Conservation (phyloP, 2,329 filamentous ascomycete genomes). For the Dryadomyces sulphureus region DNA sequence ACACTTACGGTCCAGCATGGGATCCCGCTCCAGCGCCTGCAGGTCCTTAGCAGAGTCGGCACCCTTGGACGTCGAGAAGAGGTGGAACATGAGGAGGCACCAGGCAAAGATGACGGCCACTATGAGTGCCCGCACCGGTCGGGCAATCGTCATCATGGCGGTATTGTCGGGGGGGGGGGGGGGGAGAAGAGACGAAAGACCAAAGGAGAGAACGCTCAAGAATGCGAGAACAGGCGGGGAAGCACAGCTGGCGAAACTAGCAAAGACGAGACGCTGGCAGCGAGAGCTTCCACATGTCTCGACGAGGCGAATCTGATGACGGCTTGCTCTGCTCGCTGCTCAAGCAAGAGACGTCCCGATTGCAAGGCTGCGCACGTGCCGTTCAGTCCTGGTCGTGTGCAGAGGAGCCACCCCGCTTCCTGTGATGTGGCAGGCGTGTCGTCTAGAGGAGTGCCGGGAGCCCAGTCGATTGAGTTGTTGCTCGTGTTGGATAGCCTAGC, state of each 20-base stretch:
- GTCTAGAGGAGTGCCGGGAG: too few relatives aligned
- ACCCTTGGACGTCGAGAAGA: slow-evolving; percentile 44
- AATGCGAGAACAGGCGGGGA: background rate
- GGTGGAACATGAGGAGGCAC: slow-evolving; percentile 64
- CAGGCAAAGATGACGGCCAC: slow-evolving; percentile 53
- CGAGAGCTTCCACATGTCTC: background rate
- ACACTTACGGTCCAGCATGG: slow-evolving; percentile 68
- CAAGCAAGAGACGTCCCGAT: too few relatives aligned
- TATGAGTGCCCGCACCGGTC: slow-evolving; percentile 68
- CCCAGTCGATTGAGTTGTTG: too few relatives aligned
- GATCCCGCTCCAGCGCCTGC: slow-evolving; percentile 50
- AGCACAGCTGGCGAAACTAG: background rate
- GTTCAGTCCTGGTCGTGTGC: too few relatives aligned
- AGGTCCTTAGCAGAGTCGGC: slow-evolving; percentile 23
- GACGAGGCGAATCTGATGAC: background rate
- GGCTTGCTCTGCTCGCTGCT: too few relatives aligned
- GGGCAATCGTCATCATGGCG: slow-evolving; percentile 63
- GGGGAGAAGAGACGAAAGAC: background rate
- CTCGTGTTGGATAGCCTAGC: too few relatives aligned
- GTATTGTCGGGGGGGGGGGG: background rate
- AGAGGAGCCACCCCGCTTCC: too few relatives aligned
- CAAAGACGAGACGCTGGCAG: background rate
- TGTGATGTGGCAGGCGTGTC: too few relatives aligned
- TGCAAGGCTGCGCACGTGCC: too few relatives aligned
- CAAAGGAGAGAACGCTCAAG: background rate